Conservation (phyloP, 768 basidiomycete genomes). For the Candolleomyces efflorescens region DNA sequence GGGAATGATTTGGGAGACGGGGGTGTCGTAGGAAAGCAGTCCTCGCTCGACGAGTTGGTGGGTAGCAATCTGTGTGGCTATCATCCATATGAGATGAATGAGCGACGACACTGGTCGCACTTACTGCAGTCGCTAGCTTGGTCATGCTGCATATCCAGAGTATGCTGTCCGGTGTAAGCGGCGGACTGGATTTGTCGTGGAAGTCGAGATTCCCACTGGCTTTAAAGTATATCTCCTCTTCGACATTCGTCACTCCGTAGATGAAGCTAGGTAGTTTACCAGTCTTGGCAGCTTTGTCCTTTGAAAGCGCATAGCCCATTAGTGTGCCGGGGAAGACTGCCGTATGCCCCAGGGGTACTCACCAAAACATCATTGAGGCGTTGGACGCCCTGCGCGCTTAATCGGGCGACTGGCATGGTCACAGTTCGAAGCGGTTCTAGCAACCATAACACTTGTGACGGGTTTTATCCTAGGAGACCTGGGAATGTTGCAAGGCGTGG, state of each 20-base stretch:
- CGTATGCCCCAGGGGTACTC: not conserved
- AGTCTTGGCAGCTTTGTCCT: constrained; percentile 6
- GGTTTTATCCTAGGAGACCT: too few species aligned
- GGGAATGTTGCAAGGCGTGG: too few species aligned
- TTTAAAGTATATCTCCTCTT: constrained; percentile 24
- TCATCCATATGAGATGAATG: not conserved
- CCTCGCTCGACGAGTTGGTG: constrained; percentile 28
- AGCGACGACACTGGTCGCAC: constrained; percentile 1
- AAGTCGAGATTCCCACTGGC: constrained; percentile 17
- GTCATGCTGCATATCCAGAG: constrained; percentile 38
- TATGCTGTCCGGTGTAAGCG: constrained; percentile 21
- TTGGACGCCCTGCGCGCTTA: not conserved
- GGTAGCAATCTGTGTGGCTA: constrained; percentile 20
- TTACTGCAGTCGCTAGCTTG: constrained; percentile 28
- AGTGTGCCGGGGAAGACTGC: not conserved
- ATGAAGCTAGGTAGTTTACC: constrained; percentile 21
- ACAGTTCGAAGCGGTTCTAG: not conserved
- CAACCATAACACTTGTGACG: too few species aligned
- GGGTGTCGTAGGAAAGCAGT: constrained; percentile 19
- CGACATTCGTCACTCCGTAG: constrained; percentile 23
- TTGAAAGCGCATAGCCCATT: not conserved
- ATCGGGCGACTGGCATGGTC: not conserved
- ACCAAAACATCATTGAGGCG: not conserved
- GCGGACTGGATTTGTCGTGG: constrained; percentile 22
- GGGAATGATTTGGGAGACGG: constrained; percentile 22